Evolutionary conservation across 192 early-diverging fungal species (phyloP).

Genomic region (Thoreauomyces humboldtii): DNA sequence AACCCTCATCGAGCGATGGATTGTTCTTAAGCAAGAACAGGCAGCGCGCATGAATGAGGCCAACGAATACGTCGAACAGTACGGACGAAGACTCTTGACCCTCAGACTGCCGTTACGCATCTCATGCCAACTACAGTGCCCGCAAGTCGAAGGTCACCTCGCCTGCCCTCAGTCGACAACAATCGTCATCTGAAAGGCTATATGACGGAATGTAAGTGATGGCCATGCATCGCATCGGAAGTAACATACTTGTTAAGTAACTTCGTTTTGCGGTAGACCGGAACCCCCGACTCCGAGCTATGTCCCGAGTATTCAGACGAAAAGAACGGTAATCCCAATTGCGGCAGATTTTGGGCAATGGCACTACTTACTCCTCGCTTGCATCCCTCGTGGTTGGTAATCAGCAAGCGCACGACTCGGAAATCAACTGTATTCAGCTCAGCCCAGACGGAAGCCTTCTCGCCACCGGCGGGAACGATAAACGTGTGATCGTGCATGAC

Average conservation of each 20-base stretch:
- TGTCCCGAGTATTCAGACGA: no score
- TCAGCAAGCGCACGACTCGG: slow-evolving; percentile 67
- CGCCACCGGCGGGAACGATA: slow-evolving; percentile 94
- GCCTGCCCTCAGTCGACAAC: slow-evolving; percentile 1
- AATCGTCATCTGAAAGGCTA: neutral
- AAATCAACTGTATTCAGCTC: slow-evolving; percentile 79
- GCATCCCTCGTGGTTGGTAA: no score
- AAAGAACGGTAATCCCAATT: no score
- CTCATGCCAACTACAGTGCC: slow-evolving; percentile 17
- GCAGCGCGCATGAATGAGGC: slow-evolving; percentile 92
- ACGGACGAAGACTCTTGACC: no score
- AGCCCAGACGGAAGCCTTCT: slow-evolving; percentile 66
- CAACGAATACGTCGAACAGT: slow-evolving; percentile 84
- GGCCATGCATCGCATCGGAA: no score
- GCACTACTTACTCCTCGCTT: no score
- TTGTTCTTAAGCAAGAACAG: slow-evolving; percentile 74
- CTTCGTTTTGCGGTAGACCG: no score
- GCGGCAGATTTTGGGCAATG: no score
- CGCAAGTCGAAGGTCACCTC: slow-evolving; percentile 28
- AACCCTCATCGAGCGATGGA: slow-evolving; percentile 85
- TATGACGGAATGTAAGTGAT: neutral
- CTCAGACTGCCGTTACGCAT: no score
- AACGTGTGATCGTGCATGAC: slow-evolving; percentile 83
- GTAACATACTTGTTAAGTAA: no score
- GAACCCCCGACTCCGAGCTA: no score